Evolutionary conservation across 805 yeast species (phyloP).

Genomic region (Candida ovalis): DNA sequence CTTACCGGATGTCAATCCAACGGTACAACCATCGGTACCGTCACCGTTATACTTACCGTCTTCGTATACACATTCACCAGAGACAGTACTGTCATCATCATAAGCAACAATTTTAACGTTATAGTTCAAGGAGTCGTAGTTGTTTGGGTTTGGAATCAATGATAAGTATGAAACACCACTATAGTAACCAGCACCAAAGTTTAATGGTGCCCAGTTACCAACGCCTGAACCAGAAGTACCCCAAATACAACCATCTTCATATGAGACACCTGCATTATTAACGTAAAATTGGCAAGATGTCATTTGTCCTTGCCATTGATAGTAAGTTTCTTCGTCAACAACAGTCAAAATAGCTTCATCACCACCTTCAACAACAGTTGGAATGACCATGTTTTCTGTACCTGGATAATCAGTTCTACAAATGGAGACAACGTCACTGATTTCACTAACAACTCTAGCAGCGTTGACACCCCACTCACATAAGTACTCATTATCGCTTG

Average conservation of each 20-base stretch:
- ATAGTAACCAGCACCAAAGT: constrained; percentile 68
- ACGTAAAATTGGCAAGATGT: constrained; percentile 76
- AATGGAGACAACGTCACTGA: constrained; percentile 52
- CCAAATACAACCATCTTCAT: constrained; percentile 71
- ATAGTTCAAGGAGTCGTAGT: constrained; percentile 53
- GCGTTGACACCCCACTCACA: constrained; percentile 63
- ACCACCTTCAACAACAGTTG: constrained; percentile 59
- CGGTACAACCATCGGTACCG: constrained; percentile 78
- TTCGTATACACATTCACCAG: constrained; percentile 41
- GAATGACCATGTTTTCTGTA: constrained; percentile 75
- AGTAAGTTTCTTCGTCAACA: constrained; percentile 58
- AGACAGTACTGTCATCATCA: constrained; percentile 36
- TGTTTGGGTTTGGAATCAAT: constrained; percentile 76
- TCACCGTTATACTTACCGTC: constrained; percentile 47
- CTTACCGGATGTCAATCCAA: constrained; percentile 37
- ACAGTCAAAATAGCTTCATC: constrained; percentile 49
- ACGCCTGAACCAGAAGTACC: constrained; percentile 53
- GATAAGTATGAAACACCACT: constrained; percentile 62
- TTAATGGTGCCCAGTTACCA: constrained; percentile 81
- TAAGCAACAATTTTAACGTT: constrained; percentile 76
- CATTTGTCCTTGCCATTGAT: constrained; percentile 55
- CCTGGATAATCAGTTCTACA: constrained; percentile 84
- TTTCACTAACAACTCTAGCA: constrained; percentile 51
- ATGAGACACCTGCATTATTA: constrained; percentile 70
- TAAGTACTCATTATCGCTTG: constrained; percentile 45